Percentiles rank a stretch among this genome's conserved stretches.
Conservation (phyloP, 352 stramenopile species). For the Hyaloperonospora arabidopsidis region DNA sequence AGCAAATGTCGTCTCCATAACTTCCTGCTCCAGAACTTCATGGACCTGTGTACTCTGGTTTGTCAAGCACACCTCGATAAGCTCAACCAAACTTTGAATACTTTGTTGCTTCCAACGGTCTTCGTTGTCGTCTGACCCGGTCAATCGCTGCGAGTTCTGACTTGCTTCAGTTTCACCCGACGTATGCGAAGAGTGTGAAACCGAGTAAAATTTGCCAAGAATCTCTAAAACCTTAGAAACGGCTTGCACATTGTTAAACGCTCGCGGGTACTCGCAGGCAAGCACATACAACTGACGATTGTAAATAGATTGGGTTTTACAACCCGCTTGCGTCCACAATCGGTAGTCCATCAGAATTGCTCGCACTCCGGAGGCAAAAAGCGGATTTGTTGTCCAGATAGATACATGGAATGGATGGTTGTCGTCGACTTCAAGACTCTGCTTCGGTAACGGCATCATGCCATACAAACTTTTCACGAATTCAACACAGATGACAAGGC, state of each 20-base stretch:
- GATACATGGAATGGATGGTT: slow-evolving; percentile 60
- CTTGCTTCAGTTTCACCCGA: slow-evolving; percentile 13
- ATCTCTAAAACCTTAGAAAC: slow-evolving; percentile 61
- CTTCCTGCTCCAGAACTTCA: slow-evolving; percentile 56
- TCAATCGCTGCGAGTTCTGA: slow-evolving; percentile 41
- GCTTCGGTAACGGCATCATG: slow-evolving; percentile 35
- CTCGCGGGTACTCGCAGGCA: slow-evolving; percentile 55
- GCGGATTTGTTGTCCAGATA: slow-evolving; percentile 62
- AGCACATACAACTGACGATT: slow-evolving; percentile 70
- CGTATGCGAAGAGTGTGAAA: slow-evolving; percentile 7
- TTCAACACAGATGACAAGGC: slow-evolving; percentile 59
- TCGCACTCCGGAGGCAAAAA: slow-evolving; percentile 62
- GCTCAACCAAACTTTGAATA: slow-evolving; percentile 63
- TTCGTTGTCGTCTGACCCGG: slow-evolving; percentile 42
- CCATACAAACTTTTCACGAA: slow-evolving; percentile 46
- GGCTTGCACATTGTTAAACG: slow-evolving; percentile 57
- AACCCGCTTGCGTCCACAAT: slow-evolving; percentile 51
- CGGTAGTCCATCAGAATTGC: slow-evolving; percentile 63
- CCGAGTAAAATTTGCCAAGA: slow-evolving; percentile 47
- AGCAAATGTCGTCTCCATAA: slow-evolving; percentile 65
- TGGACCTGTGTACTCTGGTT: slow-evolving; percentile 71
- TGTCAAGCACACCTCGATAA: slow-evolving; percentile 68
- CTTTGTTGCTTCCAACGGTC: slow-evolving; percentile 69
- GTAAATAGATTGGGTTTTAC: slow-evolving; percentile 76
- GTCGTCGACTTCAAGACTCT: slow-evolving; percentile 19